Conservation (phyloP, 2,329 filamentous ascomycete species). For the Camillea tinctor region DNA sequence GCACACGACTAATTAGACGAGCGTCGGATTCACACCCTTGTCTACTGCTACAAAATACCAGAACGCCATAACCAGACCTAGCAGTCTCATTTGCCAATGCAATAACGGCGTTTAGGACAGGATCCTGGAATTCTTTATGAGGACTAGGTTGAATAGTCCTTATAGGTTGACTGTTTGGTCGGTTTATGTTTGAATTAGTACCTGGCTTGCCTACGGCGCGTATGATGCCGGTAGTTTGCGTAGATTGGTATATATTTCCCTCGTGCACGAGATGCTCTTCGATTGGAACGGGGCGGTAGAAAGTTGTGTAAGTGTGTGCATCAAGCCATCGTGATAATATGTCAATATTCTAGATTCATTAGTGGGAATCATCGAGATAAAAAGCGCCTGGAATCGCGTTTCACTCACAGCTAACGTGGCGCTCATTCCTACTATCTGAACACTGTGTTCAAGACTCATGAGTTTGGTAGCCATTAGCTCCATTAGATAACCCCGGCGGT, state of each 20-base stretch:
- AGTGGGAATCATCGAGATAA: conserved; percentile 2
- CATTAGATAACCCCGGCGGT: conserved; percentile 70
- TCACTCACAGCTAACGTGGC: conserved; percentile 67
- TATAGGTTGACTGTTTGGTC: conserved; percentile 38
- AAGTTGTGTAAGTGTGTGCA: conserved; percentile 70
- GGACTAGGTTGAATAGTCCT: conserved; percentile 54
- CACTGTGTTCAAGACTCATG: conserved; percentile 62
- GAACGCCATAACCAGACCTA: conserved; percentile 64
- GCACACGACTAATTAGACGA: conserved; percentile 63
- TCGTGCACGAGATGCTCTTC: conserved; percentile 74
- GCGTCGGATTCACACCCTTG: conserved; percentile 67
- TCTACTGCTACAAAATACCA: conserved; percentile 73
- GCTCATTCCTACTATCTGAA: conserved; percentile 78
- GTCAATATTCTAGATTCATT: conserved; percentile 59
- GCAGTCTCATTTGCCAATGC: conserved; percentile 69
- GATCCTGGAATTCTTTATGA: conserved; percentile 61
- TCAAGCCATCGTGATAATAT: conserved; percentile 68
- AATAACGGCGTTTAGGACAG: conserved; percentile 68
- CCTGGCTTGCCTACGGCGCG: conserved; percentile 55
- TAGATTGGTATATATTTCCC: conserved; percentile 63
- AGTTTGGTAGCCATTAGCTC: conserved; percentile 74
- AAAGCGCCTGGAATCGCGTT: background rate
- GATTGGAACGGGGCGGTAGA: conserved; percentile 72
- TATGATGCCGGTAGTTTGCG: conserved; percentile 56
- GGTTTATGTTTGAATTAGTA: conserved; percentile 32